Base-by-base conservation (phyloP, 768 basidiomycete species). In the Hygrophoropsis aurantiaca region DNA sequence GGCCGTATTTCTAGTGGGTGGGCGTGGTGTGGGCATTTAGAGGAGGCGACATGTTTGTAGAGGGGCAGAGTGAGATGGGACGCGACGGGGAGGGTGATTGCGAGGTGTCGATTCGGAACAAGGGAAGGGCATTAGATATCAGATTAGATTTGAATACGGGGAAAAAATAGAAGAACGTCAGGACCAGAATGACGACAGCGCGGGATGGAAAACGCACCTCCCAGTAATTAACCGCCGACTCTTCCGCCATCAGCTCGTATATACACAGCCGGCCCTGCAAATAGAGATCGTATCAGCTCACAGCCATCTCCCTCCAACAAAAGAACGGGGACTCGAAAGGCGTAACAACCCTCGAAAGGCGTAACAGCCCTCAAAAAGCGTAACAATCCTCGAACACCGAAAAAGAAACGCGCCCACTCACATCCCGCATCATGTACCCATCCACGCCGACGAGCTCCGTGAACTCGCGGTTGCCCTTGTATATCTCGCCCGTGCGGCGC, bases 191-290 rank as follows among this genome's bases (percentile, higher is more conserved):
- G 15, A 52, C 21, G 27, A 13, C 27, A 30, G 16, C 20, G 27
- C 49, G 58, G n/a, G n/a, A n/a, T n/a, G 19, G 34, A 18, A 30
- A 20, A 57, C 78, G 34, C 27, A 87, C 92, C 83, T 98, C 94
- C 92, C 93, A 97, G 59, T 97, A 97, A 62, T 94, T 93, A 34
- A 97, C 94, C 3, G 94, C 93, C 1, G 85, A 87, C 62, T 95
- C 94, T 66, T 99, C 95, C 1, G 94, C 88, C 94, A 99, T 97
- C 40, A 98, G 79, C 65, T 98, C 95, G 68, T 97, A 98, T 47
- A 99, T 97, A 59, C 94, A 95, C 19, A 97, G 68, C 30, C 91
- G 86, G 3, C 95, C 95, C 77, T 91, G 60, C 11, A 53, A 36
- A 25, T 10, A 26, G 24, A 42, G 18, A 20, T 10, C 11, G 4